Conservation (phyloP, 2,329 filamentous ascomycete species). For the Cercospora beticola region DNA sequence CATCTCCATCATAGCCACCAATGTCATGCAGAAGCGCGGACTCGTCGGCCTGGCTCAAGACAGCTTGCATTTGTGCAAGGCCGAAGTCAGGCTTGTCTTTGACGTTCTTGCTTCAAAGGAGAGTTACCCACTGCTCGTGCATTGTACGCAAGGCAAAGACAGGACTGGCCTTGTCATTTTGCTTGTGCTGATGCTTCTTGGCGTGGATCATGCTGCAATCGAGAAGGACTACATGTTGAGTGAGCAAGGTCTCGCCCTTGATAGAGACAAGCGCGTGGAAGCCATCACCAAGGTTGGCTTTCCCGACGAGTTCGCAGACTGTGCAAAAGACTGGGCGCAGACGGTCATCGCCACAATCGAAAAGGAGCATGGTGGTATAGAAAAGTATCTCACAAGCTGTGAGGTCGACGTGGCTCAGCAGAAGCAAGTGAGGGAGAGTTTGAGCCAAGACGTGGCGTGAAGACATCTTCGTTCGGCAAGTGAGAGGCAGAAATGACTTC, state of each 20-base stretch:
- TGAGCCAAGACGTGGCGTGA: slow-evolving; percentile 18
- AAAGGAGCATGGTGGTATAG: slow-evolving; percentile 63
- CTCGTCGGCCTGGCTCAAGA: slow-evolving; percentile 68
- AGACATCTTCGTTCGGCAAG: not conserved
- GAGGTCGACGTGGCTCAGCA: slow-evolving; percentile 49
- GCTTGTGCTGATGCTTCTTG: slow-evolving; percentile 65
- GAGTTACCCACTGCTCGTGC: slow-evolving; percentile 66
- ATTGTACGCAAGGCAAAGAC: slow-evolving; percentile 90
- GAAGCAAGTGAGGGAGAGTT: slow-evolving; percentile 37
- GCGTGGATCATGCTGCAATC: slow-evolving; percentile 59
- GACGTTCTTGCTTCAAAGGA: slow-evolving; percentile 48
- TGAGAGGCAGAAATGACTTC: not conserved
- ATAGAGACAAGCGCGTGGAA: slow-evolving; percentile 62
- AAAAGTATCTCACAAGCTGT: slow-evolving; percentile 63
- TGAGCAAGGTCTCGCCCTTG: slow-evolving; percentile 58
- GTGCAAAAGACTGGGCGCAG: slow-evolving; percentile 63
- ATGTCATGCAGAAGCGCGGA: slow-evolving; percentile 71
- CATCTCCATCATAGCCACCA: slow-evolving; percentile 65
- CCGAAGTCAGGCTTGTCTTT: slow-evolving; percentile 59
- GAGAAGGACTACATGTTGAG: slow-evolving; percentile 71
- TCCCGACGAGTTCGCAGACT: slow-evolving; percentile 69
- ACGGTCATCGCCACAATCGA: slow-evolving; percentile 60
- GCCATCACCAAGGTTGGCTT: slow-evolving; percentile 73
- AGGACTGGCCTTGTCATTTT: slow-evolving; percentile 71
- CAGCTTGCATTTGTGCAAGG: slow-evolving; percentile 66